A percentile compares a stretch with the other conserved stretches of the same genome.
Evolutionary conservation across 495 filamentous ascomycete species (phyloP).

Genomic region (Talaromyces wortmannii): DNA sequence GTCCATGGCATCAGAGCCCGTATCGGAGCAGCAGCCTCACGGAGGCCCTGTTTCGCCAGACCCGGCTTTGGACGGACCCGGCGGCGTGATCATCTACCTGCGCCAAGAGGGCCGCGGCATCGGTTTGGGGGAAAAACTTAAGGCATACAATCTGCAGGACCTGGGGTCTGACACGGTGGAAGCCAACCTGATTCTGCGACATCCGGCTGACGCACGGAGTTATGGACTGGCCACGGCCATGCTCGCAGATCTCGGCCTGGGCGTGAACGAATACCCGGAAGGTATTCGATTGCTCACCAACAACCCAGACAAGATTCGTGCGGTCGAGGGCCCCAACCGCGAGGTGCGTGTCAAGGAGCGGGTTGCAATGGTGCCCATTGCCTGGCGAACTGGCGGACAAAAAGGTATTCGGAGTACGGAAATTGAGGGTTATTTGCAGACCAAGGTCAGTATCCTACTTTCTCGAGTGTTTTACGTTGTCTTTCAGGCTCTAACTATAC

Average conservation of each 20-base stretch:
- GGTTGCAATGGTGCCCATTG: conserved; percentile 92
- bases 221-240: conserved; percentile 96
- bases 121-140: conserved; percentile 88
- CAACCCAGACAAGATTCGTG: conserved; percentile 94
- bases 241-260: conserved; percentile 73
- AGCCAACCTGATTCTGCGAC: conserved; percentile 83
- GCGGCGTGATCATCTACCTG: conserved; percentile 90
- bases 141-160: conserved; percentile 97
- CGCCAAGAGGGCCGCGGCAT: conserved; percentile 96
- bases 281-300: conserved; percentile 90
- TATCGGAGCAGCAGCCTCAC: conserved; percentile 9
- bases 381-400: conserved; percentile 76
- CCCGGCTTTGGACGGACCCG: conserved; percentile 24
- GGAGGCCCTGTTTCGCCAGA: not conserved
- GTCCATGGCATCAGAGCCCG: conserved; percentile 57
- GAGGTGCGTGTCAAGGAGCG: conserved; percentile 85
- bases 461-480: too few relatives aligned
- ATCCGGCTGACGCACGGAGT: conserved; percentile 89
- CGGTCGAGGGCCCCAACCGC: conserved; percentile 83
- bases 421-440: conserved; percentile 86
- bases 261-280: conserved; percentile 45
- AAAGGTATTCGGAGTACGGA: conserved; percentile 80
- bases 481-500: conserved; percentile 4
- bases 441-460: conserved; percentile 87
- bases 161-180: conserved; percentile 93